Evolutionary conservation across 1,284 basidiomycete genomes (phyloP).

Genomic region (Ceratobasidium sp.): DNA sequence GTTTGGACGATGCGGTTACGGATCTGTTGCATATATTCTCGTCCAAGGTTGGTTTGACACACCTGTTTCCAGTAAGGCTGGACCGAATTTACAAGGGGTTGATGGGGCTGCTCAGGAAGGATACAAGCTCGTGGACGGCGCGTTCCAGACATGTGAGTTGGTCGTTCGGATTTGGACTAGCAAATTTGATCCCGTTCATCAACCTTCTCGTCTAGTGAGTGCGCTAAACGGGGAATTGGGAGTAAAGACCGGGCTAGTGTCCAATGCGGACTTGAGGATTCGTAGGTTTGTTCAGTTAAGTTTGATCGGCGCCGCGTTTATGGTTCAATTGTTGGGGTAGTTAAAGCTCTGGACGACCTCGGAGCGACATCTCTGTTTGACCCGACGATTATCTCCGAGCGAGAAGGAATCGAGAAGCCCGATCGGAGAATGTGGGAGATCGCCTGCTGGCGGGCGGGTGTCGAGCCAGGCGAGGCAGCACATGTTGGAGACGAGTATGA

Average conservation of each 20-base stretch:
- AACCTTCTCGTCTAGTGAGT: constrained; percentile 53
- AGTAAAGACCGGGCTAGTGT: constrained; percentile 65
- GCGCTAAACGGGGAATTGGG: constrained; percentile 54
- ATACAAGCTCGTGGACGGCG: constrained; percentile 71
- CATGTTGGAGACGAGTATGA: constrained; percentile 77
- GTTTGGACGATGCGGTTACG: constrained; percentile 53
- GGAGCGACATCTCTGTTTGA: constrained; percentile 58
- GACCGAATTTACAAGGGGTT: background rate
- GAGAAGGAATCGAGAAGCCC: constrained; percentile 72
- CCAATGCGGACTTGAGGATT: constrained; percentile 74
- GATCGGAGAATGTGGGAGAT: constrained; percentile 62
- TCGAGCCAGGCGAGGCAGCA: constrained; percentile 57
- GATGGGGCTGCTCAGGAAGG: constrained; percentile 55
- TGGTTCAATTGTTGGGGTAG: constrained; percentile 45
- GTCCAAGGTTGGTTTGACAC: background rate
- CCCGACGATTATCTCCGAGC: constrained; percentile 68
- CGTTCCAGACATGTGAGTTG: constrained; percentile 62
- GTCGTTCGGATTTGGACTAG: constrained; percentile 40
- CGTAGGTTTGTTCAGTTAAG: constrained; percentile 53
- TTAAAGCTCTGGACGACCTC: constrained; percentile 64
- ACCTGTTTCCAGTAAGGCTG: background rate
- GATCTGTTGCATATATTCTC: constrained; percentile 47
- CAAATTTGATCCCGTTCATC: background rate
- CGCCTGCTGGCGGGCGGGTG: constrained; percentile 49
- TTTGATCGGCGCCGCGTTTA: background rate